A percentile compares a stretch with the other conserved stretches of the same genome.
Evolutionary conservation across 306 rosid genomes (phyloP).

Genomic region (Parietaria judaica): DNA sequence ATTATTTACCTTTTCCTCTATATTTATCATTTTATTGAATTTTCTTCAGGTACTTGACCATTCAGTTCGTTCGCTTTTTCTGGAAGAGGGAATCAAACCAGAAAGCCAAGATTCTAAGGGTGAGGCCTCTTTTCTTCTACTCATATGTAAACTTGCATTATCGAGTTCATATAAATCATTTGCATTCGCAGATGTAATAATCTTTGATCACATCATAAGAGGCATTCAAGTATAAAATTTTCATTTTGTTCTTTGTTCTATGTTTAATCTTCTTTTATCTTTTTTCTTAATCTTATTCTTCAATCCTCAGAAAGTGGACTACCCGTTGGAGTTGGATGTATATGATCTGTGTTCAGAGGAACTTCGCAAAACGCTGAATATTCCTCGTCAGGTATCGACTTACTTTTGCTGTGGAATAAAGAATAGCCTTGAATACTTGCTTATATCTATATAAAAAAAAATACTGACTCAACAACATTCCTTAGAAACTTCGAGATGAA

Average conservation of each 20-base stretch:
- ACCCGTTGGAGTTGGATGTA: conserved; percentile 87
- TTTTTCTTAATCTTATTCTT: conserved; percentile 1
- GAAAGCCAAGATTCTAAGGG: conserved; percentile 98
- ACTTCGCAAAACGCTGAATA: conserved; percentile 65
- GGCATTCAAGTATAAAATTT: neutral
- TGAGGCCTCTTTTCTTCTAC: conserved; percentile 26
- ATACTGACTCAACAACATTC: neutral
- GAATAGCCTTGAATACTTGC: neutral
- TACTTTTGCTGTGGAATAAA: conserved; percentile 16
- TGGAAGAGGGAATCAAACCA: conserved; percentile 99
- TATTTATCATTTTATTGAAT: neutral
- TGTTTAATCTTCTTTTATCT: neutral
- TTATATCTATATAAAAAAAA: no score
- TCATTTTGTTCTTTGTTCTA: neutral
- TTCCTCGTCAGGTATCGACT: conserved; percentile 69
- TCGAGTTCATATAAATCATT: neutral
- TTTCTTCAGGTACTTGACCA: conserved; percentile 67
- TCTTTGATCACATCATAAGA: neutral
- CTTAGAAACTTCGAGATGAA: conserved; percentile 65
- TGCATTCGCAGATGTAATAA: neutral
- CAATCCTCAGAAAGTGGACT: conserved; percentile 86
- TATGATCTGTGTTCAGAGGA: conserved; percentile 94
- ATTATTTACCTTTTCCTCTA: neutral
- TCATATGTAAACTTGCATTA: neutral
- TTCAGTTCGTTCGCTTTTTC: conserved; percentile 97